Evolutionary conservation across 2,329 filamentous ascomycete genomes (phyloP).

Genomic region (Emydomyces testavorans): DNA sequence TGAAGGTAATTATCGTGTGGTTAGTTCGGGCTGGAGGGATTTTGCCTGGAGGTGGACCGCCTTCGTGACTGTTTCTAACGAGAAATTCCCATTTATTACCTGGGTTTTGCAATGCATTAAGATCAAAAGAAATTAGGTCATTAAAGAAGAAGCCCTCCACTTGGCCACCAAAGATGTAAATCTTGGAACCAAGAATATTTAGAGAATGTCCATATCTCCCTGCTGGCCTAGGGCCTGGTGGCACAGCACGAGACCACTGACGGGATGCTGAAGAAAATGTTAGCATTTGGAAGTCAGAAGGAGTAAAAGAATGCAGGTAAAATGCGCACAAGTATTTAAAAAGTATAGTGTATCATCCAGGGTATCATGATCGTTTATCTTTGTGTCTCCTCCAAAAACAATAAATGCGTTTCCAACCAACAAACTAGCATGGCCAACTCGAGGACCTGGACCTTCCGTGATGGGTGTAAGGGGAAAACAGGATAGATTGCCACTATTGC

Average conservation of each 20-base stretch:
- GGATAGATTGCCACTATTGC: slow-evolving; percentile 64
- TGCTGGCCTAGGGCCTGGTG: slow-evolving; percentile 70
- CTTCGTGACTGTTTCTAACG: slow-evolving; percentile 57
- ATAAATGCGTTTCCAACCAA: slow-evolving; percentile 98
- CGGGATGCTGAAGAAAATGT: slow-evolving; percentile 58
- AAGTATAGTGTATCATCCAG: slow-evolving; percentile 93
- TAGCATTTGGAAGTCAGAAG: slow-evolving; percentile 24
- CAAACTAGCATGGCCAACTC: slow-evolving; percentile 87
- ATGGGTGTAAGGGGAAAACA: slow-evolving; percentile 89
- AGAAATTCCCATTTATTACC: slow-evolving; percentile 91
- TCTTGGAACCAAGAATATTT: slow-evolving; percentile 92
- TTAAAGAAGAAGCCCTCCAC: slow-evolving; percentile 98
- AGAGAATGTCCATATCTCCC: slow-evolving; percentile 93
- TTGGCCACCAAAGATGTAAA: slow-evolving; percentile 94
- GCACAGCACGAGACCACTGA: slow-evolving; percentile 92
- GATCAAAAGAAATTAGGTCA: slow-evolving; percentile 84
- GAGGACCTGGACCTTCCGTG: slow-evolving; percentile 83
- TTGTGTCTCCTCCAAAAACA: slow-evolving; percentile 96
- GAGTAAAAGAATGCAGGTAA: neutral
- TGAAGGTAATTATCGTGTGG: slow-evolving; percentile 80
- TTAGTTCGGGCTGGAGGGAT: slow-evolving; percentile 86
- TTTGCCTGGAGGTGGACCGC: slow-evolving; percentile 48
- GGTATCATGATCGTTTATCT: slow-evolving; percentile 82
- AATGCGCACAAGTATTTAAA: slow-evolving; percentile 80
- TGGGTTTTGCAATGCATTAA: slow-evolving; percentile 85